Base-by-base conservation (phyloP, 768 basidiomycete species). In the Lactifluus hygrophoroides region DNA sequence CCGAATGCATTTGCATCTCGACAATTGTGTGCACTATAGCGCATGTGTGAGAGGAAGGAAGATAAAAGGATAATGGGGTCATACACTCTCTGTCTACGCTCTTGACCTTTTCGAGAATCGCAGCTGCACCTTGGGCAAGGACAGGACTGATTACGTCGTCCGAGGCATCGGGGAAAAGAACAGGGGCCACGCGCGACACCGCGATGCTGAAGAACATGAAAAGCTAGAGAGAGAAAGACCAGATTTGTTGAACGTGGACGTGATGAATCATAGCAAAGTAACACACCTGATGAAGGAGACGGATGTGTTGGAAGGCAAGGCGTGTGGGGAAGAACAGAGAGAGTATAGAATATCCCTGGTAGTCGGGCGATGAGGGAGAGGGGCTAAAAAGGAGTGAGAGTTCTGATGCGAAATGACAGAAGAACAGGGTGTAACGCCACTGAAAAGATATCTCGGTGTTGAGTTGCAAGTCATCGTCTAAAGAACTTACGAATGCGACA, bases 341-440 rank as follows among this genome's bases (percentile, higher is more conserved):
- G 68, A 67, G 62, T 72, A 56, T 54, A 69, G 66, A 45, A 65
- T 66, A 57, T 64, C 66, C 51, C 62, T 64, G 57, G 56, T 54
- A 42, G 69, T 59, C 23, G 11, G 65, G 48, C 0, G 72, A 46
- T n/a, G 74, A 65, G 0, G 77, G 76, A 21, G 81, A 78, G 0
- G 85, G 83, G 0, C 80, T 75, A 51, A 92, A 74, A 45, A 89
- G 74, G 56, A 89, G 79, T 23, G 76, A 74, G 52, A 90, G 72
- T 68, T 92, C 90, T 13, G 77, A 76, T 5, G 79, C 77, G 47
- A 85, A 77, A 52, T 84, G 71, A 28, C 77, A 72, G n/a, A 78
- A 70, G 65, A 85, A 88, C n/a, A 89, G 72, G 52, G 85, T 71
- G 69, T 86, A 90, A 16, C 90, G 82, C 90, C 90, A 93, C 89